Base-by-base conservation (phyloP, 108 stramenopile genomes). In the Fistulifera pelliculosa region DNA sequence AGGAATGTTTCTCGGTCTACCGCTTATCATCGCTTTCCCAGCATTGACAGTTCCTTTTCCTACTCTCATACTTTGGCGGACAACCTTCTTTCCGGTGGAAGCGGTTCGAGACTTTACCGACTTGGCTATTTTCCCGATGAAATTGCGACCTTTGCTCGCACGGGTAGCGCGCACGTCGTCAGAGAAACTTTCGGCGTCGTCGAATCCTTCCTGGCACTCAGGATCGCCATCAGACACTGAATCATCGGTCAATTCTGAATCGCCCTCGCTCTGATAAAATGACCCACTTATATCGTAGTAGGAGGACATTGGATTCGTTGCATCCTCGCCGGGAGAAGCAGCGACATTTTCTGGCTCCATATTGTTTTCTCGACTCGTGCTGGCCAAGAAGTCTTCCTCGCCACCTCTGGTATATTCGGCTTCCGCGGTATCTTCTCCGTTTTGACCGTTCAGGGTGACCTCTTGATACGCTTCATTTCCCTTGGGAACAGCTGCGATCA, bases 11-110 rank as follows among this genome's bases (percentile, higher is more conserved):
- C 58, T 43, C 27, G 45, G 52, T 18, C 28, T 48, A 15, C 47
- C 24, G 16, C 27, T n/a, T 39, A 60, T 60, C 16, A 60, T 52
- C 21, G 71, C 67, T 23, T 52, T 69, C 17, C 76, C 76, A 53
- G 73, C 70, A 52, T 55, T 60, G 40, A 74, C 76, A 11, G 76
- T 77, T 23, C 69, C 76, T 48, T 77, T 77, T 15, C 71, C 73
- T 28, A 74, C 62, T n/a, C 70, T 68, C 54, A 71, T 70, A 43
- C 73, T 64, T n/a, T 35, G 41, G 5, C 39, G 43, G 12, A 40
- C 39, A n/a, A 44, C 56, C n/a, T 18, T 27, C 31, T 54, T 54
- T 1, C 53, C 53, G 13, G 27, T 54, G 1, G 27, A 17, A 13
- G 23, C 35, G 4, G 25, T 19, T 16, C 16, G 53, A 16, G 22